Conservation (phyloP, 2,329 filamentous ascomycete species). For the Cylindrodendrum hubeiense region DNA sequence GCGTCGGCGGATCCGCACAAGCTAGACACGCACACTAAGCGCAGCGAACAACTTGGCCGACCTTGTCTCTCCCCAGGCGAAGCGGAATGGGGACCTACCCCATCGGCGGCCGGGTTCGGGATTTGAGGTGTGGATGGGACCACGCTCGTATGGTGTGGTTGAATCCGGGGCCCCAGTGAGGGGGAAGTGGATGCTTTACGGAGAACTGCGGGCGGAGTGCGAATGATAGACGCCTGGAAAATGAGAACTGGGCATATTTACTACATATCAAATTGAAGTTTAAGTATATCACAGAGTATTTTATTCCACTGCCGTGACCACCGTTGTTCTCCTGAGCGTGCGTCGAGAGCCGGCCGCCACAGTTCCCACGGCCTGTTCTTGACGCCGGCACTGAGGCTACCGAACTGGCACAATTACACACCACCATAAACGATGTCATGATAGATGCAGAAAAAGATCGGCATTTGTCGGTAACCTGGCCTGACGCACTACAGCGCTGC, state of each 20-base stretch:
- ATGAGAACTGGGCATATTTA: too few species aligned
- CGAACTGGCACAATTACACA: not conserved
- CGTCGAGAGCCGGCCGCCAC: too few species aligned
- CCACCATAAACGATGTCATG: not conserved
- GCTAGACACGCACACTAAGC: too few species aligned
- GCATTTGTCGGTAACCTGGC: too few species aligned
- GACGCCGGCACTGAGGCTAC: not conserved
- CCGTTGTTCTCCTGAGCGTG: too few species aligned
- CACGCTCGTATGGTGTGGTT: conserved; percentile 4
- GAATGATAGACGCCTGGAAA: too few species aligned
- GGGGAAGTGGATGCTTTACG: conserved; percentile 1
- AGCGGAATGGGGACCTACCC: not conserved
- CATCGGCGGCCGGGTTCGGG: not conserved
- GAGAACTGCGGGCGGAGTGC: too few species aligned
- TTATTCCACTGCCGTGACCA: too few species aligned
- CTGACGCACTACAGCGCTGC: not conserved
- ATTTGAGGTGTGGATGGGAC: not conserved
- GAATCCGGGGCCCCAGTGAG: conserved; percentile 3
- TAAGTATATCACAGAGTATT: too few species aligned
- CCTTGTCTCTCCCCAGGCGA: not conserved
- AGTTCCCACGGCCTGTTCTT: too few species aligned
- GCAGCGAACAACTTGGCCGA: too few species aligned
- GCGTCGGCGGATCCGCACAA: conserved; percentile 1
- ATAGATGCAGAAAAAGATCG: not conserved
- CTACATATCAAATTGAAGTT: too few species aligned